phyloP scores from a whole-genome alignment of 495 filamentous ascomycete species.

The Trichocladium uniseriatum region DNA sequence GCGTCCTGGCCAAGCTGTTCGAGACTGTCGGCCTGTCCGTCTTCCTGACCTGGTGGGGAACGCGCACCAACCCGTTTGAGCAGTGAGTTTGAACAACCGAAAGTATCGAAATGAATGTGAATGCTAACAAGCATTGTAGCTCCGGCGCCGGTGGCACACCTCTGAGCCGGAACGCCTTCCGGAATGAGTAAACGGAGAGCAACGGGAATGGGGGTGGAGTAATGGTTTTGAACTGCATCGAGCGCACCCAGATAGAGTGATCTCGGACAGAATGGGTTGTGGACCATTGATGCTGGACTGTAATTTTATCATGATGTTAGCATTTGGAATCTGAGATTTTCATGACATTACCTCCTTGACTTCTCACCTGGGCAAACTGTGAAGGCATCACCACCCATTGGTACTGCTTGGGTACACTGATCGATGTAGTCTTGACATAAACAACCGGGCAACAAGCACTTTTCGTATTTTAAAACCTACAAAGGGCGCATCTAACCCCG shows the following conservation, averaged over 20 bases:
- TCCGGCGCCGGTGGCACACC: conserved; percentile 9
- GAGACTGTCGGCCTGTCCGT: conserved; percentile 88
- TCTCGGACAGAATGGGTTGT: conserved; percentile 7
- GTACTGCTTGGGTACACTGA: too few species aligned
- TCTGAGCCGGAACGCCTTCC: conserved; percentile 12
- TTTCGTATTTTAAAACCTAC: conserved; percentile 7
- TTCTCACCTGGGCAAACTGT: not conserved
- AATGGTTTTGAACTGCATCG: conserved; percentile 4
- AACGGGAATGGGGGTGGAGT: not conserved
- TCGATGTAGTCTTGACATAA: too few species aligned
- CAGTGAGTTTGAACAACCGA: conserved; percentile 23
- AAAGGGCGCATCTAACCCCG: conserved; percentile 1
- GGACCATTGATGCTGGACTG: conserved; percentile 2
- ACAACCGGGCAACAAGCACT: not conserved
- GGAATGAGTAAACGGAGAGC: conserved; percentile 6
- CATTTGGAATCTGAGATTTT: conserved; percentile 13
- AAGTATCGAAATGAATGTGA: not conserved
- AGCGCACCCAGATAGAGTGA: conserved; percentile 10
- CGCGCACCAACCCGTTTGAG: conserved; percentile 76
- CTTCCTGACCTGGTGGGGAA: conserved; percentile 97
- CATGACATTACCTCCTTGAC: not conserved
- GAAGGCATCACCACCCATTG: too few species aligned
- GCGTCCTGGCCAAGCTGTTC: conserved; percentile 68
- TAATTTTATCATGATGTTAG: conserved; percentile 16
- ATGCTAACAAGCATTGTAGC: not conserved